Base-by-base conservation (phyloP, 306 rosid genomes). In the Trifolium subterraneum region DNA sequence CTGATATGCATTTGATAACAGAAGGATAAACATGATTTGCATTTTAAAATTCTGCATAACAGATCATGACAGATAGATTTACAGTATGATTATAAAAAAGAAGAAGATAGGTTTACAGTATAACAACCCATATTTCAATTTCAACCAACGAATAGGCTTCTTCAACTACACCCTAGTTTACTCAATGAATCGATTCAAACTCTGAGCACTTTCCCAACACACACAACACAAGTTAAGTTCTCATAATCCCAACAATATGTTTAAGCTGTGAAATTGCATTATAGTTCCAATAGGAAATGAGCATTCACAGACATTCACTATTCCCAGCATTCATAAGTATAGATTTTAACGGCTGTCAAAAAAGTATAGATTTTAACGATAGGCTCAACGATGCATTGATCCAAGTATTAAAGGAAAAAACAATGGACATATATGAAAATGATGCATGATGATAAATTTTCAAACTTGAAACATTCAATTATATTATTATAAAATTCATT, bases 401-500 rank as follows among this genome's bases (percentile, higher is more conserved):
- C 63, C 14, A 20, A 58, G 23, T 9, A 36, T 29, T 56, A 25
- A 66, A 10, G 73, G 20, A 9, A 4, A 15, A 50, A 56, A 68
- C 38, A 60, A 48, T 10, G 18, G 3, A 72, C 13, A 71, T 1
- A 20, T n/a, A 48, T 22, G 76, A 51, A 8, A 38, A 42, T 27
- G 62, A 42, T 62, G 22, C 51, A 39, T 45, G 47, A 29, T 39
- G 45, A 68, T 38, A 47, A 38, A 35, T 56, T 75, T 67, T 58
- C 0, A 5, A 71, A 58, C 29, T 39, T 42, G 58, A 83, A 71
- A 39, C 69, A 79, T 74, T 29, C 41, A 50, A 64, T 41, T 13
- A 48, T 15, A 36, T 18, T 70, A 64, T 27, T 74, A 55, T 64
- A 71, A 51, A 52, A 27, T 39, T 27, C n/a, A 60, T 66, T 58